Evolutionary conservation across 805 yeast species (phyloP), one percentile per base, ranked within the genome.

Genomic region (Brettanomyces sp.): DNA sequence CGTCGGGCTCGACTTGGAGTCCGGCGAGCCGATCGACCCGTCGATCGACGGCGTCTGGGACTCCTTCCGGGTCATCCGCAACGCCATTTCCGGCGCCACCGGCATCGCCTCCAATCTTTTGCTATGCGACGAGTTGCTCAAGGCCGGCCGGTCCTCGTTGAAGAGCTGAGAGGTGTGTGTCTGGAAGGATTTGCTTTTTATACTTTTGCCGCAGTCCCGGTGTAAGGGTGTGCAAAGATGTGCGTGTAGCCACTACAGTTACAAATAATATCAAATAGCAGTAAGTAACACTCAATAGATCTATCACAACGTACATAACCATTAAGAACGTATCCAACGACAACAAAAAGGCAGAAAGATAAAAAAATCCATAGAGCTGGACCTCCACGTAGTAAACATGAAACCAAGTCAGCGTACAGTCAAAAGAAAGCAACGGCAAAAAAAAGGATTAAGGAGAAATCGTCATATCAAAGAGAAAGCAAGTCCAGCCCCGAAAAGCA

Each of bases 21-120:
- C 91, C 9, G 99, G 99, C 36, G 96, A 90, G 62, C 93, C 97
- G 43, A 82, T 91, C 77, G 97, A 91, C 60, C 97, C 99, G 42
- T 76, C 87, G 6, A 76, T 85, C 45, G 96, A 87, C 61, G 99
- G 99, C 50, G 79, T 93, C 48, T 93, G 96, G 95, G 99, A 93
- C 67, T 85, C 95, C 24, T 93, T 78, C 70, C 74, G 99, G 54
- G 99, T 93, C 36, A 70, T 93, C 49, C 80, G 99, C 69, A 93
- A 93, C 63, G 95, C 96, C 8, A 72, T 93, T 45, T 80, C 89
- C 43, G 82, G 95, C 41, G 96, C 98, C 36, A 84, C 95, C 1
- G 95, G 96, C 45, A 93, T 93, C 58, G 91, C 99, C 1, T 82
- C 93, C 52, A 93, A 93, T 63, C 70, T 93, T 57, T 74, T 93